phyloP scores from a whole-genome alignment of 2,329 filamentous ascomycete species.

The Nothophaeocryptopus gaeumannii region DNA sequence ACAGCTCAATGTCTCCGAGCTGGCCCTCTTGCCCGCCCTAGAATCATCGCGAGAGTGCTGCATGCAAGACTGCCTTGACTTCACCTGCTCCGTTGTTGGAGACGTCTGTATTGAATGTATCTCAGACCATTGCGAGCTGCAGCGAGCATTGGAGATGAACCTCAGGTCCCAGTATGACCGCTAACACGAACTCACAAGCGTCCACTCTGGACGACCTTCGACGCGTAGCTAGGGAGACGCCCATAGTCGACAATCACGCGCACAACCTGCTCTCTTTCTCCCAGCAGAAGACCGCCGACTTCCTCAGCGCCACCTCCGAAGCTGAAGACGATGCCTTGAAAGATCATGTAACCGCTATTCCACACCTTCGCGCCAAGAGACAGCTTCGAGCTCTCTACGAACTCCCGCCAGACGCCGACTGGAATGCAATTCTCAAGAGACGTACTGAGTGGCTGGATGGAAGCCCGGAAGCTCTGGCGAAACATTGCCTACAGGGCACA shows the following conservation, averaged over 20 bases:
- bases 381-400: constrained; percentile 65
- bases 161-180: constrained; percentile 4
- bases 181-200: neutral
- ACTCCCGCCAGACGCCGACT: constrained; percentile 57
- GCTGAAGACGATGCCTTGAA: constrained; percentile 66
- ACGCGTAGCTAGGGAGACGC: constrained; percentile 35
- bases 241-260: constrained; percentile 71
- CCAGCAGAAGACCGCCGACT: constrained; percentile 49
- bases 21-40: too few relatives aligned
- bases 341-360: constrained; percentile 58
- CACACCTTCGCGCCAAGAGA: constrained; percentile 67
- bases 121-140: too few relatives aligned
- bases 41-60: too few relatives aligned
- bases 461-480: constrained; percentile 55
- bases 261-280: constrained; percentile 63
- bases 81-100: too few relatives aligned
- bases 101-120: too few relatives aligned
- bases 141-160: too few relatives aligned
- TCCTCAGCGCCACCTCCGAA: constrained; percentile 68
- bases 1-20: too few relatives aligned
- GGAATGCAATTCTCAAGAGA: constrained; percentile 54
- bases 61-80: too few relatives aligned
- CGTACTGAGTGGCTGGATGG: constrained; percentile 47
- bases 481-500: constrained; percentile 66
- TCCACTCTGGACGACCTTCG: constrained; percentile 25